Evolutionary conservation across 2,329 filamentous ascomycete species (phyloP), one percentile per base, ranked within the genome.

Genomic region (Aspergillus neoniger): DNA sequence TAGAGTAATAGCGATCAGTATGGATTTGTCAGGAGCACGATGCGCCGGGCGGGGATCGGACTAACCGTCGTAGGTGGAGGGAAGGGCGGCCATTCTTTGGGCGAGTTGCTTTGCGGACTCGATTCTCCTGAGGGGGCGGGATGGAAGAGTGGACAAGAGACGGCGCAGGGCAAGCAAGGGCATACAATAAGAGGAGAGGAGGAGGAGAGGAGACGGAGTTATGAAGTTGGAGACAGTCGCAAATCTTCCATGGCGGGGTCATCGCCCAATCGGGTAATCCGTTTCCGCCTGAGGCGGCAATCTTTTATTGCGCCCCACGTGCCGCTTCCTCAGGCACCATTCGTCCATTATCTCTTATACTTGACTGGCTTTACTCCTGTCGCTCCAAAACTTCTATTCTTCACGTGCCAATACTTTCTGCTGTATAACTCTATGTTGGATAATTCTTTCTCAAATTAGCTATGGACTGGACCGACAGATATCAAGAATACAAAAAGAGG

Each of bases 41-140:
- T 36, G 32, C 32, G 32, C 12, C 32, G 32, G 32, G 32, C 32
- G 32, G 32, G 32, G 12, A 36, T 36, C 47, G n/a, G n/a, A 75
- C 82, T 72, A 74, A 88, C 86, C 81, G 72, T 87, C 81, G 71
- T 87, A 87, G 64, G 81, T 82, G 64, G 80, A 80, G 6, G 86
- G 86, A 63, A 88, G 84, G 64, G 76, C 77, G 62, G 79, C 73
- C 85, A 85, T 86, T 71, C 68, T 76, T 63, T 58, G 61, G 30
- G 72, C 69, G 23, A 74, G 65, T 65, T 76, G 73, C 60, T 69
- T 74, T 2, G 70, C 52, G 25, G 72, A 74, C 61, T 74, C 69
- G 47, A 77, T 74, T 62, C 68, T 67, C 55, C 66, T 60, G 38
- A 72, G 67, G 15, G 71, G 70, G 61, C 67, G 69, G 44, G 66